Conservation (phyloP, 2,329 filamentous ascomycete genomes). For the Xylariaceae sp. region DNA sequence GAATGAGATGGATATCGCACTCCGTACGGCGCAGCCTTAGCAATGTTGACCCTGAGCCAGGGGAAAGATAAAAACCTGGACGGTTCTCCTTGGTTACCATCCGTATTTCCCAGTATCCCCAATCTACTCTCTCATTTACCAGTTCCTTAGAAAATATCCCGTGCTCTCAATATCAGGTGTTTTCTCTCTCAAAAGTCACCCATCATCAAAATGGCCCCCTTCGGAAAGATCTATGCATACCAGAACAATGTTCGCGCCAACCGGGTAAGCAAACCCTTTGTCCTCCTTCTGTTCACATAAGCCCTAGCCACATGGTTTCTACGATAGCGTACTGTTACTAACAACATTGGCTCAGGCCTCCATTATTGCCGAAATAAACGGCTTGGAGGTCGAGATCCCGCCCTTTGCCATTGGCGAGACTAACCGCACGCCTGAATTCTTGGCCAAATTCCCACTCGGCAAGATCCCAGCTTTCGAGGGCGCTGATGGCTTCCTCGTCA, state of each 20-base stretch:
- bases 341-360: slow-evolving; percentile 27
- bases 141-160: neutral
- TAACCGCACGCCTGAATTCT: slow-evolving; percentile 42
- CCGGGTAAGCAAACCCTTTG: slow-evolving; percentile 29
- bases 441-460: slow-evolving; percentile 47
- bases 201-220: slow-evolving; percentile 35
- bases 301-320: neutral
- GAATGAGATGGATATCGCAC: neutral
- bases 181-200: neutral
- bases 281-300: neutral
- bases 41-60: neutral
- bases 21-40: neutral
- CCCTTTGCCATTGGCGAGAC: slow-evolving; percentile 39
- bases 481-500: slow-evolving; percentile 41
- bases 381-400: slow-evolving; percentile 32
- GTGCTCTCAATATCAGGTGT: neutral
- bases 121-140: neutral
- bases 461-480: slow-evolving; percentile 47
- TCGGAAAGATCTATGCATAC: slow-evolving; percentile 38
- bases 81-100: neutral
- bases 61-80: neutral
- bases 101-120: neutral
- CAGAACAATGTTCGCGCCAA: slow-evolving; percentile 35
- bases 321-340: slow-evolving; percentile 1
- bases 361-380: slow-evolving; percentile 37